Base-by-base conservation (phyloP, 768 basidiomycete species). In the Russula lepida region DNA sequence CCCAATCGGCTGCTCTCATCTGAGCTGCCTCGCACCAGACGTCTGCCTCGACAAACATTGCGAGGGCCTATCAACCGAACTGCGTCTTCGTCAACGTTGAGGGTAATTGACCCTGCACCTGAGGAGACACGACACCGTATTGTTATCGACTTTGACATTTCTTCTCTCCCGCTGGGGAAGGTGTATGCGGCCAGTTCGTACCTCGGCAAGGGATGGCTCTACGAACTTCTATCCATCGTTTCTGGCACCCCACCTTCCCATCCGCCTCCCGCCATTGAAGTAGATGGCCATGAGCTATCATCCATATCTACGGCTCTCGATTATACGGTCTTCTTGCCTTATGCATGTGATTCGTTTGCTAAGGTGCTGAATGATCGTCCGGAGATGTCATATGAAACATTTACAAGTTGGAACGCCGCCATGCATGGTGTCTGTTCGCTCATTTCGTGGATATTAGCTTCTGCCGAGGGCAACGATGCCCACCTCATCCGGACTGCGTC, bases 151-250 rank as follows among this genome's bases (percentile, higher is more conserved):
- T 79, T 84, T 66, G 75, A 76, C 30, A 77, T 89, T 13, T 69
- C 70, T 4, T 71, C 73, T 32, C 71, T 89, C 6, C 76, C 74
- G 25, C 74, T 79, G 3, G 85, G 84, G 3, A 71, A 80, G 37
- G 75, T 76, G 37, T 85, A 92, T 64, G 69, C 67, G 1, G 41
- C 72, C 2, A 72, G 75, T 9, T 81, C 84, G 6, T 86, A 83
- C 63, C 77, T 85, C 47, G 80, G 78, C 8, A 83, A 76, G 59
- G 86, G 88, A 0, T 75, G 78, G 67, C 79, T 93, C 19, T 70
- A 77, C 58, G 81, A 86, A 25, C 76, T 91, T 17, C 61, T 84
- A 51, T 67, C 75, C n/a, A 54, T 77, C 54, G 62, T 78, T 21
- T 69, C 71, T 23, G 68, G 71, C 32, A 58, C 62, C 7, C 59